phyloP scores from a whole-genome alignment of 1,139 yeast species.

The Casaregolazyma lundiana region DNA sequence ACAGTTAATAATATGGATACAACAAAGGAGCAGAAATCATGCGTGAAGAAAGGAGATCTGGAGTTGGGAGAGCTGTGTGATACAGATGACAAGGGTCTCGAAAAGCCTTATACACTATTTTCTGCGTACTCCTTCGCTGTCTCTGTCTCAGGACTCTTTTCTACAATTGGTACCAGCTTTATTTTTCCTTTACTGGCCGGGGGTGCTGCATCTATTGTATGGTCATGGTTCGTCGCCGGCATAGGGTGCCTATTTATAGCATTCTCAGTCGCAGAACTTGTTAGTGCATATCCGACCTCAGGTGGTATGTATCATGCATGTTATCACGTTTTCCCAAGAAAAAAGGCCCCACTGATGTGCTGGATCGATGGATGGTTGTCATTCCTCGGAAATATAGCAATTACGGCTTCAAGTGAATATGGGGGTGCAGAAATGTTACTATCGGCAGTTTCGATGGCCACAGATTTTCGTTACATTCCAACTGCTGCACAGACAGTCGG shows the following conservation, averaged over 20 bases:
- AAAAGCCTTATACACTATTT: conserved; percentile 49
- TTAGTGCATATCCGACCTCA: conserved; percentile 63
- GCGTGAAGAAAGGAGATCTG: neutral
- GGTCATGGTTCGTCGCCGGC: conserved; percentile 48
- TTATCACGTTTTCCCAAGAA: conserved; percentile 49
- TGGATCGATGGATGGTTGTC: conserved; percentile 47
- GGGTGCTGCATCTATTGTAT: conserved; percentile 46
- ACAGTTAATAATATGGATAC: neutral
- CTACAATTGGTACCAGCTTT: conserved; percentile 49
- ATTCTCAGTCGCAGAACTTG: conserved; percentile 55
- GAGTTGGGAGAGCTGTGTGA: neutral
- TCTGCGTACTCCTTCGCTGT: conserved; percentile 51
- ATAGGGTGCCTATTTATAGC: conserved; percentile 45
- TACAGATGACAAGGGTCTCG: conserved; percentile 31
- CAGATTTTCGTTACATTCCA: conserved; percentile 38
- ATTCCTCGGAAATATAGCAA: conserved; percentile 42
- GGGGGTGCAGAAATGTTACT: conserved; percentile 39
- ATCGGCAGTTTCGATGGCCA: conserved; percentile 41
- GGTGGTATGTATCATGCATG: conserved; percentile 64
- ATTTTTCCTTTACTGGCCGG: conserved; percentile 47
- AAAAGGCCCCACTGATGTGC: conserved; percentile 42
- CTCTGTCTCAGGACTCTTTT: conserved; percentile 53
- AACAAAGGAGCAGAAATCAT: neutral
- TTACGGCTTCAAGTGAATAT: conserved; percentile 36
- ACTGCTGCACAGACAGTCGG: conserved; percentile 41